Evolutionary conservation across 441 rosid genomes (phyloP).

Genomic region (Pelargonium myrrhifolium): DNA sequence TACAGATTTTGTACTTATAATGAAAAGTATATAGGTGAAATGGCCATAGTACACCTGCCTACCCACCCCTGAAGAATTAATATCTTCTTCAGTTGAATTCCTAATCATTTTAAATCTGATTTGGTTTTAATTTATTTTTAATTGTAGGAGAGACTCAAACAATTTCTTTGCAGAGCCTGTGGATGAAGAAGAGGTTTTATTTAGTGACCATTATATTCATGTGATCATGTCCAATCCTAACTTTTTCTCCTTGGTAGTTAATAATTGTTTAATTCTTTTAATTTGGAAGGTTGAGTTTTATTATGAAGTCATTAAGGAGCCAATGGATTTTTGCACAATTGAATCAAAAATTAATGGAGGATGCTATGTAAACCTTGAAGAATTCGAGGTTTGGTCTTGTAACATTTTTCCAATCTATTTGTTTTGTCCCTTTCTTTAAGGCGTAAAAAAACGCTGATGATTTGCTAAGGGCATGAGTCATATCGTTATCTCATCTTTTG

Average conservation of each 20-base stretch:
- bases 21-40: background rate
- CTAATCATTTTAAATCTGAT: constrained; percentile 4
- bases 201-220: constrained; percentile 6
- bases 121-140: background rate
- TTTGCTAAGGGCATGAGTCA: constrained; percentile 4
- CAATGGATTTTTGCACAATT: constrained; percentile 52
- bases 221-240: background rate
- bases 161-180: constrained; percentile 45
- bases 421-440: background rate
- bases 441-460: background rate
- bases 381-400: constrained; percentile 41
- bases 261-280: constrained; percentile 12
- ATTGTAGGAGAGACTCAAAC: constrained; percentile 37
- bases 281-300: constrained; percentile 36
- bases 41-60: background rate
- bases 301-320: constrained; percentile 34
- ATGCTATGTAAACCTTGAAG: constrained; percentile 32
- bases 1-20: background rate
- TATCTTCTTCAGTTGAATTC: background rate
- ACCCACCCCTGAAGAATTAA: background rate
- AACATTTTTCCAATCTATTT: background rate
- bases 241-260: background rate
- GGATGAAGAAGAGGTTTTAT: constrained; percentile 34
- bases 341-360: constrained; percentile 39
- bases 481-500: constrained; percentile 9